Conservation (phyloP, 345 rosid genomes). For the Brassica cretica region DNA sequence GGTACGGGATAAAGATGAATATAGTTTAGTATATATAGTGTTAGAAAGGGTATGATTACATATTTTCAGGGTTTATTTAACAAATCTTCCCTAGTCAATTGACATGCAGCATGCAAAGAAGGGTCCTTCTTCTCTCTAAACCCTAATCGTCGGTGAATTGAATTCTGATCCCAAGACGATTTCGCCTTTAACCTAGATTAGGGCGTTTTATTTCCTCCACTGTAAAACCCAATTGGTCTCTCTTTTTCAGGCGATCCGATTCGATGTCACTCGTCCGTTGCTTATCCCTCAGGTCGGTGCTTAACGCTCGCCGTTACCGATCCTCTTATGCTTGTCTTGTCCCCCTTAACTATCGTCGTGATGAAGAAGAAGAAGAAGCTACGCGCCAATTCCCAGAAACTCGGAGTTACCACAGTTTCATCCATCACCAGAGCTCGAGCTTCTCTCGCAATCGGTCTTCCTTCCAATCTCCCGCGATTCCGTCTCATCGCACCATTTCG, state of each 20-base stretch:
- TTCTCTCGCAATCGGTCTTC: not conserved
- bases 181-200: not conserved
- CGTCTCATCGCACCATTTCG: slow-evolving; percentile 10
- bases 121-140: not conserved
- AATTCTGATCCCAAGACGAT: not conserved
- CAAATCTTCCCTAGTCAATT: not conserved
- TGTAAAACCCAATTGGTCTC: not conserved
- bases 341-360: not conserved
- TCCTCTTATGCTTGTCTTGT: not conserved
- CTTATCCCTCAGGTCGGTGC: slow-evolving; percentile 6
- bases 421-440: not conserved
- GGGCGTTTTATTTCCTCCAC: not conserved
- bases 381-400: not conserved
- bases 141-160: not conserved
- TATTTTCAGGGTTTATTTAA: not conserved
- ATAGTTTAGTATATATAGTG: too few species aligned
- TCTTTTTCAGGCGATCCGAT: slow-evolving; percentile 3
- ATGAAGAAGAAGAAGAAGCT: not conserved
- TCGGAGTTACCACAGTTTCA: slow-evolving; percentile 22
- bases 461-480: not conserved
- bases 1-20: too few species aligned
- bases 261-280: slow-evolving; percentile 21
- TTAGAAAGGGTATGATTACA: not conserved
- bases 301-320: not conserved
- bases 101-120: not conserved